Evolutionary conservation across 768 basidiomycete genomes (phyloP).

Genomic region (Amanita molliuscula): DNA sequence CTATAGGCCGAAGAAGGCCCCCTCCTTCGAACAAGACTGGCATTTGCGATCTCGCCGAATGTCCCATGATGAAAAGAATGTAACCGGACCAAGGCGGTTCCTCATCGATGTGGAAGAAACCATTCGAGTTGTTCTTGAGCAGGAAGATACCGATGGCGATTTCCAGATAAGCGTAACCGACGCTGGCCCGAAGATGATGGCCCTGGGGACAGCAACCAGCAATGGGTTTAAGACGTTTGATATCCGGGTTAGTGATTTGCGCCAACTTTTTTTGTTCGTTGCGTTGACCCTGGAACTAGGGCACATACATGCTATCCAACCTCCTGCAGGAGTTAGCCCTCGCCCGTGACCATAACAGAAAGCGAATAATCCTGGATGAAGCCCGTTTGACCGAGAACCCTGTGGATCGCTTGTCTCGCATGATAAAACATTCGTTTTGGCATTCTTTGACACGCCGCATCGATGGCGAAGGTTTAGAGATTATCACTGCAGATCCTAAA

Average conservation of each 20-base stretch:
- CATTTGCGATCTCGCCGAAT: constrained; percentile 67
- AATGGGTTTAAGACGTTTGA: constrained; percentile 99
- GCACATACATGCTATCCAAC: constrained; percentile 99
- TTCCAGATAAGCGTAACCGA: constrained; percentile 96
- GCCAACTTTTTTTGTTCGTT: not conserved
- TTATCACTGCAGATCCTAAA: constrained; percentile 97
- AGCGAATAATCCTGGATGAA: constrained; percentile 97
- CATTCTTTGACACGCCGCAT: constrained; percentile 93
- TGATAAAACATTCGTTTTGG: constrained; percentile 99
- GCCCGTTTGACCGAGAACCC: constrained; percentile 96
- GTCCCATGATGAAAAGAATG: constrained; percentile 88
- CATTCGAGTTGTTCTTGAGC: constrained; percentile 90
- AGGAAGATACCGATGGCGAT: constrained; percentile 96
- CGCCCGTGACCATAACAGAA: constrained; percentile 88
- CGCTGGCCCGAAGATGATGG: constrained; percentile 93
- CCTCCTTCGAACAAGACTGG: constrained; percentile 69
- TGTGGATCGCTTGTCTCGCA: constrained; percentile 89
- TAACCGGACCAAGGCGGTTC: constrained; percentile 75
- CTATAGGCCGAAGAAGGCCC: constrained; percentile 59
- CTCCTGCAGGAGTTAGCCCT: constrained; percentile 97
- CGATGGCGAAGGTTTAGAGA: constrained; percentile 94
- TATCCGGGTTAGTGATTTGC: constrained; percentile 54
- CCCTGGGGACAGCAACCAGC: constrained; percentile 91
- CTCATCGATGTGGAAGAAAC: constrained; percentile 98
- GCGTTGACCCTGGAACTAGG: constrained; percentile 33